These are phyloP conservation scores for Sordariomycetes sp. DNA, from an alignment of 2,329 filamentous ascomycete genomes.

Conservation along the genomic window DNA sequence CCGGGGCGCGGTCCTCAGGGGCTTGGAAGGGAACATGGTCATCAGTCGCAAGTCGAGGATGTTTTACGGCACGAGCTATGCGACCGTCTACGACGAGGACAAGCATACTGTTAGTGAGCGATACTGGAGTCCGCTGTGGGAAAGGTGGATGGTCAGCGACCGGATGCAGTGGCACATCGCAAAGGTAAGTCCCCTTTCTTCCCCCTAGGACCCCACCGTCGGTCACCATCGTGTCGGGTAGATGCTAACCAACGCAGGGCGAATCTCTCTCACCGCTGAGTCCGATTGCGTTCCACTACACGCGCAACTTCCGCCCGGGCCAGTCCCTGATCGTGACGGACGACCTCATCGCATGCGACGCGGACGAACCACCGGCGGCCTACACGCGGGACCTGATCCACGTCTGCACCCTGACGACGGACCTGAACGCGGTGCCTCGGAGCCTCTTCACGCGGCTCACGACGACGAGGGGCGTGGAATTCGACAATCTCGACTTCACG, in stretches of 20 bases:
- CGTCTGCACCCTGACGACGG: constrained; percentile 74
- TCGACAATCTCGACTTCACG: constrained; percentile 74
- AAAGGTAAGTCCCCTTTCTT: constrained; percentile 42
- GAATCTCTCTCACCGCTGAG: constrained; percentile 65
- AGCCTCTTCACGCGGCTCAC: constrained; percentile 66
- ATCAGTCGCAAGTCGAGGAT: constrained; percentile 64
- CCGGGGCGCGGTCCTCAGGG: constrained; percentile 64
- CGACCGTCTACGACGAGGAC: constrained; percentile 68
- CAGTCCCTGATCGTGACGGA: constrained; percentile 73
- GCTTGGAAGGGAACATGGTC: constrained; percentile 71
- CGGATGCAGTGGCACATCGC: constrained; percentile 82
- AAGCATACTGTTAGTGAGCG: constrained; percentile 65
- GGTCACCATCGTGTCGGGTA: neutral
- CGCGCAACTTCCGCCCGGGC: constrained; percentile 71
- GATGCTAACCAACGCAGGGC: constrained; percentile 34
- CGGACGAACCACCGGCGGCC: constrained; percentile 53
- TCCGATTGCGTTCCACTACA: constrained; percentile 77
- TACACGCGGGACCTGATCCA: constrained; percentile 56
- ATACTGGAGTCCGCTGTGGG: constrained; percentile 74
- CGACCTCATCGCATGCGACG: constrained; percentile 68
- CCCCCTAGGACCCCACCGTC: neutral
- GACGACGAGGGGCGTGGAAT: constrained; percentile 71
- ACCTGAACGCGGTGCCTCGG: constrained; percentile 65
- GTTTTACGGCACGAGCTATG: constrained; percentile 75
- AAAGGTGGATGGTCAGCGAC: constrained; percentile 75